phyloP scores from a whole-genome alignment of 2,329 filamentous ascomycete genomes.

The Ophiognomonia clavigignenti-juglandacearum region DNA sequence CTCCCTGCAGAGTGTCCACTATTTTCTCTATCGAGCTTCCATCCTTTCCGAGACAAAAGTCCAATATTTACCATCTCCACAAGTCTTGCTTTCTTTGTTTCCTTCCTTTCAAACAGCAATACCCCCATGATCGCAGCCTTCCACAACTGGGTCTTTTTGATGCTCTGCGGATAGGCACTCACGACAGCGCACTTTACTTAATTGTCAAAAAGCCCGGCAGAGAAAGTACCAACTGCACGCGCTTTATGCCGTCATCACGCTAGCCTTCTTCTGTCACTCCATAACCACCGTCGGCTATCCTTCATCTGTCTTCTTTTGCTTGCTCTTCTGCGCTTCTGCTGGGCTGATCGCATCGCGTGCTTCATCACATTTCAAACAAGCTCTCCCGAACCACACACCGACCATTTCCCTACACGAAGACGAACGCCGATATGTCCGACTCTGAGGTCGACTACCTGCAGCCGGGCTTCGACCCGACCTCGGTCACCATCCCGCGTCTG shows the following conservation, averaged over 20 bases:
- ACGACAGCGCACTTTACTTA: too few species aligned
- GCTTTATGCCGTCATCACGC: too few species aligned
- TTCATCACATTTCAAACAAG: too few species aligned
- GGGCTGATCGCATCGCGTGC: too few species aligned
- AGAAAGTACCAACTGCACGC: too few species aligned
- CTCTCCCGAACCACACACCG: background rate
- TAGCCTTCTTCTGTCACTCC: too few species aligned
- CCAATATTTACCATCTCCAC: constrained; percentile 11
- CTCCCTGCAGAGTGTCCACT: background rate
- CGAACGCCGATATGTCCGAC: constrained; percentile 49
- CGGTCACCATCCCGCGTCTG: constrained; percentile 80
- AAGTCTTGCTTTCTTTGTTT: background rate
- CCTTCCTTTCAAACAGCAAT: background rate
- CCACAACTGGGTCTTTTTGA: background rate
- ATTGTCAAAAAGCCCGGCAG: too few species aligned
- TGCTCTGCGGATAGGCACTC: background rate
- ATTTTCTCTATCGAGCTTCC: too few species aligned
- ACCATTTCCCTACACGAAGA: background rate
- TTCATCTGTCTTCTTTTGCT: too few species aligned
- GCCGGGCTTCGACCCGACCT: constrained; percentile 76
- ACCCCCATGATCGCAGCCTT: background rate
- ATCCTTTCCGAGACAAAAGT: background rate
- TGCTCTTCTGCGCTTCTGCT: too few species aligned
- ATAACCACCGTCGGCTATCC: too few species aligned
- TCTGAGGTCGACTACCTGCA: constrained; percentile 79